Evolutionary conservation across 1,139 yeast genomes (phyloP).

Genomic region (Hyphopichia pseudoburtonii): DNA sequence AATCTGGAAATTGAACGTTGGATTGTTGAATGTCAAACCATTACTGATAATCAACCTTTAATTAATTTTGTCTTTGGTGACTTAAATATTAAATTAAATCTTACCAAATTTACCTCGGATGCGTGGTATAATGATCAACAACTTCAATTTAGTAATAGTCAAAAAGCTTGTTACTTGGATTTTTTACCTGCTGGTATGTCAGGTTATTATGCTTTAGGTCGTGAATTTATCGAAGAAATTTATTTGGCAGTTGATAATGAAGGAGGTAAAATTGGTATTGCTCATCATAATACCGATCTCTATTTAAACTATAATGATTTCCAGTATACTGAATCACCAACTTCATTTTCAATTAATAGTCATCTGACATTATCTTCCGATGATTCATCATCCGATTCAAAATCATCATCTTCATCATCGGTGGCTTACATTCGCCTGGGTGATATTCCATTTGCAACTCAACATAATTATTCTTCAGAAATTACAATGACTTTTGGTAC

Average conservation of each 20-base stretch:
- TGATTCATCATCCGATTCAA: background rate
- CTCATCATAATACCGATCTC: constrained; percentile 18
- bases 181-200: constrained; percentile 49
- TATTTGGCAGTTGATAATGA: constrained; percentile 72
- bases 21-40: constrained; percentile 65
- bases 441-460: constrained; percentile 40
- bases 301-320: constrained; percentile 9
- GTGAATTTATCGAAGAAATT: constrained; percentile 54
- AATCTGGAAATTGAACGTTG: constrained; percentile 51
- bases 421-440: constrained; percentile 30
- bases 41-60: constrained; percentile 43
- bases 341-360: constrained; percentile 2
- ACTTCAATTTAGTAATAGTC: constrained; percentile 54
- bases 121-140: constrained; percentile 29
- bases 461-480: constrained; percentile 11
- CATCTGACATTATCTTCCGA: background rate
- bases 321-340: background rate
- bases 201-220: constrained; percentile 63
- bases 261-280: constrained; percentile 55
- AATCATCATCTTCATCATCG: constrained; percentile 11
- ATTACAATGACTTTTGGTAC: constrained; percentile 20
- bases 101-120: constrained; percentile 48
- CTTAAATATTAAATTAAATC: constrained; percentile 52
- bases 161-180: constrained; percentile 59
- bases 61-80: constrained; percentile 57